Percentiles rank a stretch among this genome's conserved stretches.
Evolutionary conservation across 1,284 basidiomycete species (phyloP).

Genomic region (Malassezia brasiliensis): DNA sequence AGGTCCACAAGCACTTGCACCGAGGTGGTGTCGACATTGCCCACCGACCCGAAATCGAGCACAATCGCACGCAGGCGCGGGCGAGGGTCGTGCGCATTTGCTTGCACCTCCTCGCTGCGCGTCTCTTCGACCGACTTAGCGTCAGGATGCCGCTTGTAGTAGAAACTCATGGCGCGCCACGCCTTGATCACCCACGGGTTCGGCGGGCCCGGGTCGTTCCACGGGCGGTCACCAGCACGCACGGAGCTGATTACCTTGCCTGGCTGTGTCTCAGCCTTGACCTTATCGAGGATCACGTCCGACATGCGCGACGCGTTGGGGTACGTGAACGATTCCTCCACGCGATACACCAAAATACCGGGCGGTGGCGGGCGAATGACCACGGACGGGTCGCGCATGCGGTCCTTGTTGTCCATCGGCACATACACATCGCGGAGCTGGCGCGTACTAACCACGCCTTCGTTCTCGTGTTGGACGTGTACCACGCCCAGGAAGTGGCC

Average conservation of each 20-base stretch:
- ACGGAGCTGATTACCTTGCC: conserved; percentile 49
- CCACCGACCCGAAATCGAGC: conserved; percentile 75
- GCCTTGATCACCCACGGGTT: conserved; percentile 29
- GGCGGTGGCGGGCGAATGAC: conserved; percentile 69
- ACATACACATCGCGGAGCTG: conserved; percentile 62
- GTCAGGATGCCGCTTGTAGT: conserved; percentile 17
- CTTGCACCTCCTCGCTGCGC: conserved; percentile 44
- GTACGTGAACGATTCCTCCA: conserved; percentile 87
- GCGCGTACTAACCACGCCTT: conserved; percentile 5
- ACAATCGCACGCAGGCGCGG: conserved; percentile 71
- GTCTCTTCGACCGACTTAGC: conserved; percentile 1
- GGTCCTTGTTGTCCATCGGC: conserved; percentile 57
- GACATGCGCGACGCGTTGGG: conserved; percentile 79
- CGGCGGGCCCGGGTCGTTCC: conserved; percentile 71
- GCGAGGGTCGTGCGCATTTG: conserved; percentile 51
- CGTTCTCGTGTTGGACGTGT: conserved; percentile 48
- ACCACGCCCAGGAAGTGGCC: conserved; percentile 82
- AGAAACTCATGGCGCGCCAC: conserved; percentile 24
- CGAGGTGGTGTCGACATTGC: conserved; percentile 63
- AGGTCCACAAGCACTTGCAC: conserved; percentile 85
- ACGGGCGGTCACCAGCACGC: conserved; percentile 61
- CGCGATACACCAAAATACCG: conserved; percentile 82
- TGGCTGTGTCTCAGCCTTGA: conserved; percentile 66
- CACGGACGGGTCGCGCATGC: conserved; percentile 63
- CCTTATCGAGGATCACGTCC: conserved; percentile 66